Evolutionary conservation across 2,329 filamentous ascomycete species (phyloP).

Genomic region (Colletotrichum australisinense): DNA sequence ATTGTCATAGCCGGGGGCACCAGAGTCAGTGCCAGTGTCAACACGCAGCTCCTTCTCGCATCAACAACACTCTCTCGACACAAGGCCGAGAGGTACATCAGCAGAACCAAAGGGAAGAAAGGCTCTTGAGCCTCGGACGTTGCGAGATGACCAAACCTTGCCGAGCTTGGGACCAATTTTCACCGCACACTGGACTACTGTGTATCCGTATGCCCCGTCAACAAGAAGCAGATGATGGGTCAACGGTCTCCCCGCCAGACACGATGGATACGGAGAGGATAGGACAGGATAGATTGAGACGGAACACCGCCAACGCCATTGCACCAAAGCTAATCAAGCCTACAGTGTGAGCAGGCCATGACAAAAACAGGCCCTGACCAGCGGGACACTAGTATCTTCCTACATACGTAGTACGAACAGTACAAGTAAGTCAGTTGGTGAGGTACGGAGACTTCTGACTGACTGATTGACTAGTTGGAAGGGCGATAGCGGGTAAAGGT

Average conservation of each 20-base stretch:
- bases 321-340: conserved; percentile 16
- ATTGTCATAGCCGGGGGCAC: conserved; percentile 16
- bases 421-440: no score
- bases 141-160: conserved; percentile 16
- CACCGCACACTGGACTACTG: no score
- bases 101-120: background rate
- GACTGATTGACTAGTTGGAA: no score
- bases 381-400: background rate
- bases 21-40: conserved; percentile 29
- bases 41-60: conserved; percentile 28
- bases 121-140: conserved; percentile 14
- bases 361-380: conserved; percentile 12
- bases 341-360: conserved; percentile 10
- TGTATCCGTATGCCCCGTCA: no score
- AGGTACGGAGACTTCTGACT: no score
- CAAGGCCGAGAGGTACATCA: conserved; percentile 12
- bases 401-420: background rate
- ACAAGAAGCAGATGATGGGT: conserved; percentile 1
- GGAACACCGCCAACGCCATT: background rate
- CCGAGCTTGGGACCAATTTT: background rate
- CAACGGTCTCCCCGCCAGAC: conserved; percentile 10
- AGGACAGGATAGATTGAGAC: background rate
- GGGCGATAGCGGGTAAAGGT: no score
- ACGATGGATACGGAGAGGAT: background rate
- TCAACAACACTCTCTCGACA: conserved; percentile 19